Percentiles rank a stretch among this genome's conserved stretches.
Evolutionary conservation across 768 basidiomycete species (phyloP).

Genomic region (Lentinula detonsa): DNA sequence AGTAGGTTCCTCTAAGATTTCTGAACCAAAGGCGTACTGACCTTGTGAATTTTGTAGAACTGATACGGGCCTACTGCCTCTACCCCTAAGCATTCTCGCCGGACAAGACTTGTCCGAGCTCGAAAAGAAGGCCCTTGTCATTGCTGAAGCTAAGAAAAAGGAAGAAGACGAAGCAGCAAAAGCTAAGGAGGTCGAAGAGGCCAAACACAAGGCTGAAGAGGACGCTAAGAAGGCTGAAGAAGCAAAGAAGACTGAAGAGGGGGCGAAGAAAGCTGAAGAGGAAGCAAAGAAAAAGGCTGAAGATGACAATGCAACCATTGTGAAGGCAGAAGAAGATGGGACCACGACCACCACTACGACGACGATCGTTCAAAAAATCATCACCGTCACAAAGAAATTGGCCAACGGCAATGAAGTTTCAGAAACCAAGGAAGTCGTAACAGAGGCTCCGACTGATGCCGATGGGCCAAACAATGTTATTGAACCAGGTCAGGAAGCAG

Average conservation of each 20-base stretch:
- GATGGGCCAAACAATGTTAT: no score
- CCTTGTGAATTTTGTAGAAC: background rate
- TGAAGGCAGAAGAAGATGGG: background rate
- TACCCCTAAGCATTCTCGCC: conserved; percentile 12
- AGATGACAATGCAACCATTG: background rate
- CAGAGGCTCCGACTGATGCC: no score
- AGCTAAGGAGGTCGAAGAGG: conserved; percentile 1
- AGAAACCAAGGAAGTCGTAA: background rate
- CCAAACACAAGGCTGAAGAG: conserved; percentile 5
- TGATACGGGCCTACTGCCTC: conserved; percentile 4
- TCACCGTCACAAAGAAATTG: background rate
- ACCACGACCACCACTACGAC: background rate
- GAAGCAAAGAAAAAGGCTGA: background rate
- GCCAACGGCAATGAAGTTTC: background rate
- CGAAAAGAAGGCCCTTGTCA: conserved; percentile 11
- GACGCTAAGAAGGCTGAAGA: background rate
- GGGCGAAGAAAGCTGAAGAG: background rate
- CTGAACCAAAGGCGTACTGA: background rate
- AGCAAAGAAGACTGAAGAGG: background rate
- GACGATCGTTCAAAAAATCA: background rate
- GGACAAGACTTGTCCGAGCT: conserved; percentile 12
- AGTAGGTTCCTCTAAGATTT: conserved; percentile 6
- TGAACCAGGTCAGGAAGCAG: background rate
- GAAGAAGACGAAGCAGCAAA: conserved; percentile 5
- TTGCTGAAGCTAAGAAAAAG: conserved; percentile 9